Evolutionary conservation across 1,139 yeast species (phyloP).

Genomic region (Citeromyces hawaiiensis): DNA sequence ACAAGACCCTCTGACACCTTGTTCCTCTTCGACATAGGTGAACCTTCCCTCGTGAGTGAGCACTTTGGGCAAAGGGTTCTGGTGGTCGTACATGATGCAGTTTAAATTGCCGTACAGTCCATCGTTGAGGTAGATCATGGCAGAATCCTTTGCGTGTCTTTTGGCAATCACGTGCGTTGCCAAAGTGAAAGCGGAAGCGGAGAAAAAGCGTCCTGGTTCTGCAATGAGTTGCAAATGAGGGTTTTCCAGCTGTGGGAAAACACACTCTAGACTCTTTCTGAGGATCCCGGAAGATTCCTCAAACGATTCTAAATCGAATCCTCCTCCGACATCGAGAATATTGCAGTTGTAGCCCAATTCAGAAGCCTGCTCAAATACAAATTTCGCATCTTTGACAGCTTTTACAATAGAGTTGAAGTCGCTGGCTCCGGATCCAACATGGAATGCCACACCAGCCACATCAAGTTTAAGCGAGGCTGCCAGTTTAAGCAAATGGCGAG

Average conservation of each 20-base stretch:
- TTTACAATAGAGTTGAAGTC: constrained; percentile 55
- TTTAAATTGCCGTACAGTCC: constrained; percentile 95
- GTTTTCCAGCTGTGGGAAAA: constrained; percentile 32
- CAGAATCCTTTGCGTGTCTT: constrained; percentile 22
- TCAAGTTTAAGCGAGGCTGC: constrained; percentile 51
- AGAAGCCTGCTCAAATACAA: constrained; percentile 50
- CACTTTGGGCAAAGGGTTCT: constrained; percentile 57
- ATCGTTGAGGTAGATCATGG: constrained; percentile 72
- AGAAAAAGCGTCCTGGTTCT: constrained; percentile 91
- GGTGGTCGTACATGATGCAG: constrained; percentile 89
- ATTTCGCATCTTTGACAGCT: constrained; percentile 63
- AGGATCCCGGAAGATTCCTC: constrained; percentile 47
- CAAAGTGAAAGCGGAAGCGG: constrained; percentile 74
- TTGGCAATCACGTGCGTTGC: constrained; percentile 80
- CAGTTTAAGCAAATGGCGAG: constrained; percentile 40
- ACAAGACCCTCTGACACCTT: constrained; percentile 7
- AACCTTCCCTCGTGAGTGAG: constrained; percentile 40
- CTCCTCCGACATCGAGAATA: constrained; percentile 86
- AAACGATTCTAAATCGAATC: constrained; percentile 65
- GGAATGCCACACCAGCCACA: constrained; percentile 84
- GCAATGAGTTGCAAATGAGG: constrained; percentile 53
- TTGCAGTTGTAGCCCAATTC: constrained; percentile 33
- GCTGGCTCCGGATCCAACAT: constrained; percentile 88
- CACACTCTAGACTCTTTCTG: constrained; percentile 36
- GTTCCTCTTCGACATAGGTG: constrained; percentile 21